These are phyloP conservation scores for Sordariomycetes sp. DNA, from an alignment of 2,329 filamentous ascomycete species.

Conservation along the genomic window DNA sequence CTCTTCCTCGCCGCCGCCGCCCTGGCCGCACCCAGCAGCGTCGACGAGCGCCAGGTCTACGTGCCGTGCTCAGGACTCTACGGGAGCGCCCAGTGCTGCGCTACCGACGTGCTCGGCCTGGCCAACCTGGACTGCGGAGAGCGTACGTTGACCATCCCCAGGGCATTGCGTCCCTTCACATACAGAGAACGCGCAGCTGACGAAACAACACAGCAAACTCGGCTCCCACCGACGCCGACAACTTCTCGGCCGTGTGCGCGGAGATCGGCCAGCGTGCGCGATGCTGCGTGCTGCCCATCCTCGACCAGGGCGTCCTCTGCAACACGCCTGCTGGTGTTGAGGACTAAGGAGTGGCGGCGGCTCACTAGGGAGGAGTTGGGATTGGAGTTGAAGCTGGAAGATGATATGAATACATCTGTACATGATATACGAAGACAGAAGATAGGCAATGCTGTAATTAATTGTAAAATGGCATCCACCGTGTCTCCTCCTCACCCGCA, in stretches of 20 bases:
- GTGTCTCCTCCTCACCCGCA: too few species aligned
- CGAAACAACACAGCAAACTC: constrained; percentile 30
- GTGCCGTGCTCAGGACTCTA: constrained; percentile 29
- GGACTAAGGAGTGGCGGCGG: too few species aligned
- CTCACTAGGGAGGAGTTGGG: too few species aligned
- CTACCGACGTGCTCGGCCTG: constrained; percentile 47
- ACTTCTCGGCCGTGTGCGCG: constrained; percentile 37
- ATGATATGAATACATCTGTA: too few species aligned
- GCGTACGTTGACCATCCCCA: constrained; percentile 34
- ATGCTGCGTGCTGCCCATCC: constrained; percentile 47
- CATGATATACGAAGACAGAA: too few species aligned
- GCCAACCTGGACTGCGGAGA: constrained; percentile 44
- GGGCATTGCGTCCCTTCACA: too few species aligned
- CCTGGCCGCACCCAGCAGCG: constrained; percentile 13
- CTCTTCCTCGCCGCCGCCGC: constrained; percentile 15
- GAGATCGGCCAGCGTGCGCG: constrained; percentile 43
- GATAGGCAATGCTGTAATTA: too few species aligned
- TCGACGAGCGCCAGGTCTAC: constrained; percentile 21
- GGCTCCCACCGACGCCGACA: constrained; percentile 13
- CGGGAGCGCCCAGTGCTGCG: constrained; percentile 43
- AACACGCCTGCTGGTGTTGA: constrained; percentile 16
- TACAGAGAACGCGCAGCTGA: too few species aligned
- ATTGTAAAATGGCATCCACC: too few species aligned
- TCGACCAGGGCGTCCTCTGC: constrained; percentile 22
- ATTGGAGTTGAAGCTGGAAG: too few species aligned